Evolutionary conservation across 202 grass and related monocot species (phyloP).

Genomic region (Panicum virgatum): DNA sequence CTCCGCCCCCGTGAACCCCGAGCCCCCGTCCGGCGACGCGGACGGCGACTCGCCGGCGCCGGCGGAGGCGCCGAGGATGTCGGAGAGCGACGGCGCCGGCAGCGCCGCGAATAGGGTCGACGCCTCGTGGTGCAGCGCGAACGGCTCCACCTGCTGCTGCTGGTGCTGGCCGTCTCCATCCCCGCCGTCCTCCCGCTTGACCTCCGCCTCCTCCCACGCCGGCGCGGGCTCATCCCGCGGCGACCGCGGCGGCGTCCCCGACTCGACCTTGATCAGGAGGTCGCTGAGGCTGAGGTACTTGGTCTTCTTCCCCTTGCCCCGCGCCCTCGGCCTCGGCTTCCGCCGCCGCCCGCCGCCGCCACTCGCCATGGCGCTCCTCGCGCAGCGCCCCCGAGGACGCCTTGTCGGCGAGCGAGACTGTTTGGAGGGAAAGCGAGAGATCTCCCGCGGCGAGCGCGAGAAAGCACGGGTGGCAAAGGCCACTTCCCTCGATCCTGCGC

Average conservation of each 20-base stretch:
- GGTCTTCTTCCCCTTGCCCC: constrained; percentile 50
- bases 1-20: neutral
- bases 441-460: constrained; percentile 27
- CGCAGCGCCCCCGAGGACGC: neutral
- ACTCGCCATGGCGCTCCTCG: neutral
- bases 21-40: constrained; percentile 31
- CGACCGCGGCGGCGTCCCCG: neutral
- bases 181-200: neutral
- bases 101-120: constrained; percentile 49
- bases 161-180: neutral
- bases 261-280: constrained; percentile 26
- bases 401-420: neutral
- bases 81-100: constrained; percentile 56
- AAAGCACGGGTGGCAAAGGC: neutral
- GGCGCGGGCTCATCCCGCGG: neutral
- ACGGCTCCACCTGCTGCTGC: constrained; percentile 48
- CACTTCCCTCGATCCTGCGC: constrained; percentile 43
- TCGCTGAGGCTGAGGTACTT: constrained; percentile 78
- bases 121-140: constrained; percentile 57
- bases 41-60: neutral
- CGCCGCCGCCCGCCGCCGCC: constrained; percentile 15
- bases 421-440: constrained; percentile 49
- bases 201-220: neutral
- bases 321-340: constrained; percentile 6
- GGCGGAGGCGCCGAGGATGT: constrained; percentile 60